Evolutionary conservation across 106 monocot species (phyloP).

Genomic region (Phalaenopsis equestris): DNA sequence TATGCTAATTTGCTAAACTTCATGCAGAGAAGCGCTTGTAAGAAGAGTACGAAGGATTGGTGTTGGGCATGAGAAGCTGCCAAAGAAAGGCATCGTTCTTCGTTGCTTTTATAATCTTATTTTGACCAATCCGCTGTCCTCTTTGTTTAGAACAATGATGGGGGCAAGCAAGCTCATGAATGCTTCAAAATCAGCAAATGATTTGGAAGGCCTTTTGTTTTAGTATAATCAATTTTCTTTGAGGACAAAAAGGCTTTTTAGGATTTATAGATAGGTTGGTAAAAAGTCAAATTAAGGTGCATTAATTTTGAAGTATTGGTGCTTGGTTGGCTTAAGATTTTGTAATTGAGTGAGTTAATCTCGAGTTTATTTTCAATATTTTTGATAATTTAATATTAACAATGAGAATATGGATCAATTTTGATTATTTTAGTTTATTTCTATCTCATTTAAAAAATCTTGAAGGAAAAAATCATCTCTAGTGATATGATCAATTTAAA

Average conservation of each 20-base stretch:
- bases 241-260: neutral
- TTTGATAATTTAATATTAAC: too few species aligned
- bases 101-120: neutral
- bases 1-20: neutral
- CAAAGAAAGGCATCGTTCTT: neutral
- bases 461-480: too few species aligned
- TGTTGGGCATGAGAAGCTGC: neutral
- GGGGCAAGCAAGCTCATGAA: neutral
- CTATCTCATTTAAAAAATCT: too few species aligned
- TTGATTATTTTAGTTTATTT: too few species aligned
- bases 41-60: neutral
- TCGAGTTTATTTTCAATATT: neutral
- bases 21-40: neutral
- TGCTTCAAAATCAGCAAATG: neutral
- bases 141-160: neutral
- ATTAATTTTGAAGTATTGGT: neutral
- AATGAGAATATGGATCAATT: too few species aligned
- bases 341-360: neutral
- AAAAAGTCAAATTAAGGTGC: neutral
- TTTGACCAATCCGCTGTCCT: constrained; percentile 1
- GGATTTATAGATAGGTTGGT: neutral
- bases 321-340: neutral
- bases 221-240: neutral
- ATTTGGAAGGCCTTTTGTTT: neutral
- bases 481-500: too few species aligned